A percentile compares a stretch with the other conserved stretches of the same genome.
Evolutionary conservation across 2,329 filamentous ascomycete species (phyloP).

Genomic region (Trichoderma asperellum): DNA sequence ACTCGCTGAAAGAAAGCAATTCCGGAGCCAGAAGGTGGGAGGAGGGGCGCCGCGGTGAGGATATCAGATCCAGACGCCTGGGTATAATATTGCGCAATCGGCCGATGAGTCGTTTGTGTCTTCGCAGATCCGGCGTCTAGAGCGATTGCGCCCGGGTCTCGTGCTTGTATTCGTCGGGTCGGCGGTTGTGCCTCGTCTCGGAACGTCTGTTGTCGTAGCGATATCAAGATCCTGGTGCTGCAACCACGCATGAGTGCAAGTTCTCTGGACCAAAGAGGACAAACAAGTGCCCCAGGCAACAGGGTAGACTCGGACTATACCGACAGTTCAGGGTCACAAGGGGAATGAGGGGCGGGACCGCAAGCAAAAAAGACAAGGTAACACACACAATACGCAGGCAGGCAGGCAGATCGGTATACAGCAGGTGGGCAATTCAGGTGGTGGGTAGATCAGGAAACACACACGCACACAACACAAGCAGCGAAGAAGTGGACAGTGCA

Average conservation of each 20-base stretch:
- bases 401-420: neutral
- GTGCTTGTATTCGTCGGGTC: neutral
- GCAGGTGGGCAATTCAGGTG: neutral
- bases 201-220: conserved; percentile 1
- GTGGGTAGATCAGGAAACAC: neutral
- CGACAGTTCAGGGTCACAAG: neutral
- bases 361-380: neutral
- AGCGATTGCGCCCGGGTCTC: neutral
- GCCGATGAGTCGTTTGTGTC: neutral
- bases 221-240: neutral
- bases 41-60: conserved; percentile 12
- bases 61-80: neutral
- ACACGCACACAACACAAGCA: neutral
- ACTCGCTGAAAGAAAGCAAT: neutral
- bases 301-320: neutral
- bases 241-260: conserved; percentile 18
- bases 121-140: neutral
- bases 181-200: conserved; percentile 2
- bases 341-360: neutral
- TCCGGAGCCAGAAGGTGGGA: neutral
- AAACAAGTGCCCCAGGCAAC: neutral
- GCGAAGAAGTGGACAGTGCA: conserved; percentile 5
- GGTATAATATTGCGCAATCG: conserved; percentile 13
- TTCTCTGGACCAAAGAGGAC: neutral
- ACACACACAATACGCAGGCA: neutral